A percentile compares a stretch with the other conserved stretches of the same genome.
Conservation (phyloP, 768 basidiomycete genomes). For the Suillus alpinus region DNA sequence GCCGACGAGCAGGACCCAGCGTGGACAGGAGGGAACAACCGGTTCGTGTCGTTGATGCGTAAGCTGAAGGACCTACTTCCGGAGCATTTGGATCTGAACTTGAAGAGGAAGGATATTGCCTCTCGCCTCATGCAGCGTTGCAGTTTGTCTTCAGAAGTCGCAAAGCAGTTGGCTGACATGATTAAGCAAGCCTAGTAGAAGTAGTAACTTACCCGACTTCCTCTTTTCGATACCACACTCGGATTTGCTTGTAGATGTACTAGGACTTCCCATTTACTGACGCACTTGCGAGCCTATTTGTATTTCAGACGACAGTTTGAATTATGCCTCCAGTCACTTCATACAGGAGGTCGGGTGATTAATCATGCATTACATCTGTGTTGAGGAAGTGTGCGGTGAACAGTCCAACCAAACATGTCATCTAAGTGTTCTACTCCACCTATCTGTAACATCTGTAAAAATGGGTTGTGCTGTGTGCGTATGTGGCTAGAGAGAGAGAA, state of each 20-base stretch:
- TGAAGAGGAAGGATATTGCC: constrained; percentile 15
- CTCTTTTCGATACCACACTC: not conserved
- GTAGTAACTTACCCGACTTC: not conserved
- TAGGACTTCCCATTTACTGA: not conserved
- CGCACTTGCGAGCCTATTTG: not conserved
- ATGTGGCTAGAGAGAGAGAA: not conserved
- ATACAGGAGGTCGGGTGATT: not conserved
- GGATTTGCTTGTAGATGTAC: not conserved
- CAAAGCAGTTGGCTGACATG: constrained; percentile 20
- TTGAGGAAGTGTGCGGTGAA: not conserved
- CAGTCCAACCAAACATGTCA: not conserved
- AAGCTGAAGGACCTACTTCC: constrained; percentile 16
- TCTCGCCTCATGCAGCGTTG: constrained; percentile 22
- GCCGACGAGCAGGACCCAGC: not conserved
- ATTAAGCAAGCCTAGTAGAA: constrained; percentile 16
- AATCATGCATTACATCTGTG: not conserved
- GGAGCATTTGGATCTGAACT: constrained; percentile 3
- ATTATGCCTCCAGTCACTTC: not conserved
- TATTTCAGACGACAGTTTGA: not conserved
- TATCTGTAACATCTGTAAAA: not conserved
- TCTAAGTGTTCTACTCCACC: not conserved
- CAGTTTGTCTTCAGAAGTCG: constrained; percentile 25
- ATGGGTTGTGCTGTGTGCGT: not conserved
- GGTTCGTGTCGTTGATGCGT: constrained; percentile 16
- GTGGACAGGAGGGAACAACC: constrained; percentile 12